These are phyloP conservation scores for Eutrema heterophyllum DNA, from an alignment of 345 rosid genomes.

Conservation along the genomic window DNA sequence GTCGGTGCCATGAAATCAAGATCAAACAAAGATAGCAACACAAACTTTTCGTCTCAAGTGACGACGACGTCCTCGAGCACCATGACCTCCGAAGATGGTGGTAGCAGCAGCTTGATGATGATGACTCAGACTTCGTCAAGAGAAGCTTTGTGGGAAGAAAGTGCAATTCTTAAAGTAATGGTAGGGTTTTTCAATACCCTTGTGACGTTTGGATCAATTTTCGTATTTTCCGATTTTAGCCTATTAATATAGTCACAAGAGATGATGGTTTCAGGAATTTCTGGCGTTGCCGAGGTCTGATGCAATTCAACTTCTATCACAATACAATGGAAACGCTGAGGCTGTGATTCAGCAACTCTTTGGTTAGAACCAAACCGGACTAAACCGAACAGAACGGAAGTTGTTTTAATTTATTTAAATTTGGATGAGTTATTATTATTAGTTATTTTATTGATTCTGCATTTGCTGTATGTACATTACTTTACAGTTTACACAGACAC, in stretches of 20 bases:
- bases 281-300: conserved; percentile 96
- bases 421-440: conserved; percentile 19
- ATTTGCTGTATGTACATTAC: conserved; percentile 18
- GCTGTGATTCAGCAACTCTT: conserved; percentile 82
- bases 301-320: conserved; percentile 87
- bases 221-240: not conserved
- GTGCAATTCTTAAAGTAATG: conserved; percentile 93
- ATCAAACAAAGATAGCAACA: conserved; percentile 59
- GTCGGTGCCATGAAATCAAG: conserved; percentile 46
- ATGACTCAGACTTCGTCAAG: conserved; percentile 56
- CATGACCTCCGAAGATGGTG: conserved; percentile 69
- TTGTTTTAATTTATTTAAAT: not conserved
- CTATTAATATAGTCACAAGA: not conserved
- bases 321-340: conserved; percentile 83
- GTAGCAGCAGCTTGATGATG: conserved; percentile 44
- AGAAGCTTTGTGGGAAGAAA: conserved; percentile 69
- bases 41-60: conserved; percentile 73
- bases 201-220: not conserved
- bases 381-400: conserved; percentile 7
- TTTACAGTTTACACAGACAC: conserved; percentile 6
- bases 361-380: conserved; percentile 22
- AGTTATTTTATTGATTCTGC: conserved; percentile 26
- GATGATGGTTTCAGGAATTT: conserved; percentile 63
- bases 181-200: conserved; percentile 43
- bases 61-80: conserved; percentile 66